Conservation (phyloP, 2,329 filamentous ascomycete genomes). For the Colletotrichum horii region DNA sequence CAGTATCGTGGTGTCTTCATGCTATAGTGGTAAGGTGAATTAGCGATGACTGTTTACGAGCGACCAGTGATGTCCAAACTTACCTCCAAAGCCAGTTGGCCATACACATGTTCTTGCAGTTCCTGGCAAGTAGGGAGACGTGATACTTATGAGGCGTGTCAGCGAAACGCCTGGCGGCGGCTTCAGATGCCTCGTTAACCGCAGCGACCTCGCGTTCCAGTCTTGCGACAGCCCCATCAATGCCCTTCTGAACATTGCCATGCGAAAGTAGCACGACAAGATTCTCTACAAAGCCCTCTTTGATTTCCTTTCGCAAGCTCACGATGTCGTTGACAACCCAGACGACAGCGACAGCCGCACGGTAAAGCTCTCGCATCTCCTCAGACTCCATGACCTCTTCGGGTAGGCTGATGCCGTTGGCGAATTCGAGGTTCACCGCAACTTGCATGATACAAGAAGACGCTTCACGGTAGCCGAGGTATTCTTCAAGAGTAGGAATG, state of each 20-base stretch:
- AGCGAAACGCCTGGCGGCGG: neutral
- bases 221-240: neutral
- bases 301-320: slow-evolving; percentile 5
- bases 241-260: neutral
- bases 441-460: slow-evolving; percentile 12
- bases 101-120: slow-evolving; percentile 18
- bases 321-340: slow-evolving; percentile 11
- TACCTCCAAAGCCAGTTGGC: slow-evolving; percentile 12
- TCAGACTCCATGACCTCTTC: neutral
- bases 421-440: slow-evolving; percentile 1
- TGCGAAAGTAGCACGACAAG: slow-evolving; percentile 2
- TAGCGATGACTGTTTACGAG: fast-evolving
- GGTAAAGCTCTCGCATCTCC: slow-evolving; percentile 5
- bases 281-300: slow-evolving; percentile 8
- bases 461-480: neutral
- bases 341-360: neutral
- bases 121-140: neutral
- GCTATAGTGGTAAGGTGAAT: neutral
- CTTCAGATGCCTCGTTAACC: neutral
- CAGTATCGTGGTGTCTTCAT: slow-evolving; percentile 7
- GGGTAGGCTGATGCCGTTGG: neutral
- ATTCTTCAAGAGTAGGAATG: neutral
- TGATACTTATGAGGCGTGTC: neutral
- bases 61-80: fast-evolving
- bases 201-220: neutral